A percentile compares a stretch with the other conserved stretches of the same genome.
These are phyloP conservation scores for Phytopythium helicoides DNA, from an alignment of 352 stramenopile genomes.

Conservation along the genomic window DNA sequence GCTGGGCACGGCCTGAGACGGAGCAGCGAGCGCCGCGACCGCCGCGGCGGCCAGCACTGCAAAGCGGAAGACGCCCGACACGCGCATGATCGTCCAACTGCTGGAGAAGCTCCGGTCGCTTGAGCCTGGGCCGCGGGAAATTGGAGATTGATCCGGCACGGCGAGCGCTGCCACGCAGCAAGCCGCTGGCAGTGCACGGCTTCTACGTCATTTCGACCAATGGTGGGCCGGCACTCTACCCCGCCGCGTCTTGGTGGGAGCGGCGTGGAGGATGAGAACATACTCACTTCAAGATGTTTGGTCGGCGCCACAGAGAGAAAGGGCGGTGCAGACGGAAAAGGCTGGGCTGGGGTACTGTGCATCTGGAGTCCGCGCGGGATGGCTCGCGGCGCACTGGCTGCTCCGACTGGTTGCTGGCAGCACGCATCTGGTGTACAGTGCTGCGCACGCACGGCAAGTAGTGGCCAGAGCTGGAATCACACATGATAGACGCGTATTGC, in stretches of 20 bases:
- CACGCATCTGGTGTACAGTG: too few species aligned
- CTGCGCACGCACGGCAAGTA: too few species aligned
- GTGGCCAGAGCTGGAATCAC: too few species aligned
- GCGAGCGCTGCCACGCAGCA: too few species aligned
- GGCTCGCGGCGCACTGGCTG: too few species aligned
- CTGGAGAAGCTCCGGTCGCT: too few species aligned
- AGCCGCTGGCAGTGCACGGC: too few species aligned
- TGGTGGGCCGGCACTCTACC: conserved; percentile 25
- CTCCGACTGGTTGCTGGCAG: too few species aligned
- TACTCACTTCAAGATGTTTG: not conserved
- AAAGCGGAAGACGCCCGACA: conserved; percentile 46
- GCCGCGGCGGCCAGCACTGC: conserved; percentile 50
- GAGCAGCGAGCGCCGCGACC: conserved; percentile 33
- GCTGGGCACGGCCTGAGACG: conserved; percentile 6
- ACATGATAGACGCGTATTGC: too few species aligned
- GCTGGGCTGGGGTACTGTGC: too few species aligned
- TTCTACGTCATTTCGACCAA: conserved; percentile 18
- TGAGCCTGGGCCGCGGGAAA: conserved; percentile 41
- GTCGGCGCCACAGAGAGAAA: conserved; percentile 1
- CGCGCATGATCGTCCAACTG: too few species aligned
- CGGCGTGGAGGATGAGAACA: not conserved
- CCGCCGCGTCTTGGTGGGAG: conserved; percentile 7
- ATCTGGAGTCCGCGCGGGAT: too few species aligned
- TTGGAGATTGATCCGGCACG: conserved; percentile 47
- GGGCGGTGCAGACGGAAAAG: conserved; percentile 2